phyloP scores from a whole-genome alignment of 305 asterid species.

The Fraxinus velutina region DNA sequence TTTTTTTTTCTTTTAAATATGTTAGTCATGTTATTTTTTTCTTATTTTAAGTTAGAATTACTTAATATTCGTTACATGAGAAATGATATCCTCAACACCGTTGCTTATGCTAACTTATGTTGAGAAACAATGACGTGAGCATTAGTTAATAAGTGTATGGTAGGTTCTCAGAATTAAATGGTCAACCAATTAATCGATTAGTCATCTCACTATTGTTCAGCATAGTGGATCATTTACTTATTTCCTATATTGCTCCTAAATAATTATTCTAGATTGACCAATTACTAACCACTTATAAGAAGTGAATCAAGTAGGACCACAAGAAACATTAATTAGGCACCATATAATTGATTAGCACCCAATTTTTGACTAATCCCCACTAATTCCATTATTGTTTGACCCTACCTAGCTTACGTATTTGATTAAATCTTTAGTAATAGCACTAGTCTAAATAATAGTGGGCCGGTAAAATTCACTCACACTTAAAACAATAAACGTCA shows the following conservation, averaged over 20 bases:
- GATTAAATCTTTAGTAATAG: background rate
- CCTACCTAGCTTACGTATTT: background rate
- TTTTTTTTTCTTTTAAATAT: too few species aligned
- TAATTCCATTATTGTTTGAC: background rate
- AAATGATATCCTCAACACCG: too few species aligned
- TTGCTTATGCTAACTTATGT: too few species aligned
- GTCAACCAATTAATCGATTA: background rate
- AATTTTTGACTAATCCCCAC: background rate
- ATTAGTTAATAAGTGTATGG: too few species aligned
- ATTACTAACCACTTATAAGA: background rate
- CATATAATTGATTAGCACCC: too few species aligned
- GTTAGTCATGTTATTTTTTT: too few species aligned
- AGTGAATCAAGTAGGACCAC: too few species aligned
- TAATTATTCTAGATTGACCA: background rate
- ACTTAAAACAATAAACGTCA: background rate
- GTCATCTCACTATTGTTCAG: too few species aligned
- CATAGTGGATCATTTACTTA: too few species aligned
- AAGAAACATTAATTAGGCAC: too few species aligned
- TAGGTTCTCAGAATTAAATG: background rate
- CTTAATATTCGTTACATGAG: background rate
- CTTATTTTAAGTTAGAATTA: background rate
- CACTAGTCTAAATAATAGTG: background rate
- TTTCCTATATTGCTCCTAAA: too few species aligned
- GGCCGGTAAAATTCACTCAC: background rate
- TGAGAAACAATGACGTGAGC: background rate